Base-by-base conservation (phyloP, 2,329 filamentous ascomycete genomes). In the Cryphonectria nitschkei region DNA sequence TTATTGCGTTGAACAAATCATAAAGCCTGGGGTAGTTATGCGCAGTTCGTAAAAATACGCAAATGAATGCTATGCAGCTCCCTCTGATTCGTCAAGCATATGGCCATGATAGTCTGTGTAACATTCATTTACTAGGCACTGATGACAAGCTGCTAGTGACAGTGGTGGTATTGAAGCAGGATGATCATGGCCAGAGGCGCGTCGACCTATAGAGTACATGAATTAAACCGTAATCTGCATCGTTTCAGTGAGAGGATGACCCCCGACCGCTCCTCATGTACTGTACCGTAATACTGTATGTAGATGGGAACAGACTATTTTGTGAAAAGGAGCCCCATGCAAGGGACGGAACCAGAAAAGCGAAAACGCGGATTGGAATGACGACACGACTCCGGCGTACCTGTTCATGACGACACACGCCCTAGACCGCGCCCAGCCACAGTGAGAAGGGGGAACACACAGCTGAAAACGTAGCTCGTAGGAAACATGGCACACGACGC, bases 341-440 rank as follows among this genome's bases (percentile, higher is more conserved):
- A 58, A 58, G 54, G 54, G 54, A 58, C 54, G 54, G 29, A 32
- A 32, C 54, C 54, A 58, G 54, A 16, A 58, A 58, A 34, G 54
- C 54, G 32, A 58, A 56, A 56, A 32, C 52, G 52, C 52, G 54
- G 26, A 58, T 8, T 61, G 41, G 67, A 54, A 72, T 72, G 70
- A 72, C 70, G 70, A 68, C 70, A 72, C 65, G 70, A 72, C 70
- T 72, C 58, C 65, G 43, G 26, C 54, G 54, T 58, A 64, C 50
- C 54, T 26, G 19, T 50, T 63, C 68, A 72, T 70, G 70, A 72
- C 70, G 70, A 70, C 68, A 72, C 68, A 50, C 22, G 43, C 34
- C 34, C 54, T 56, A 34, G 58, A 70, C 39, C 39, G 46, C 39
- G 46, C 29, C 58, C 69, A 68, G 60, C 62, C 61, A 54, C 69